phyloP scores from a whole-genome alignment of 2,329 filamentous ascomycete species.

The Waltergamsia citrina region DNA sequence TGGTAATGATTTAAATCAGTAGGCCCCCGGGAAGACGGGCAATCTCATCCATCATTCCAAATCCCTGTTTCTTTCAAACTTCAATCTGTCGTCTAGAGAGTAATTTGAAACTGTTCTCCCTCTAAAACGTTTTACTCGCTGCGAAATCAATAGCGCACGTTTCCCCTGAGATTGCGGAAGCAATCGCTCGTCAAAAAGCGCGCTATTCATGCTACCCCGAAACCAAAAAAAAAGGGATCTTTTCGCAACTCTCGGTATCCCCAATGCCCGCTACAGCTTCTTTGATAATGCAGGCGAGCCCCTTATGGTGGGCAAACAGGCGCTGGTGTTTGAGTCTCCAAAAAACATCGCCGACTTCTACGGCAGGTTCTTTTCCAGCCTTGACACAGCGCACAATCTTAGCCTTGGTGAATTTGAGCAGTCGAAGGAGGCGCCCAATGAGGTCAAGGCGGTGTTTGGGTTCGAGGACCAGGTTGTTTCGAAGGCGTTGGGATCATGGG shows the following conservation, averaged over 20 bases:
- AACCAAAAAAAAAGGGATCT: constrained; percentile 14
- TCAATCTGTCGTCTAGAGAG: too few species aligned
- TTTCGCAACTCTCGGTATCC: constrained; percentile 12
- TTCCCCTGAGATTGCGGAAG: constrained; percentile 11
- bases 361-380: constrained; percentile 8
- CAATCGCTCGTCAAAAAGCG: constrained; percentile 15
- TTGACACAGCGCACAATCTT: constrained; percentile 14
- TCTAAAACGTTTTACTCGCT: too few species aligned
- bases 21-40: too few species aligned
- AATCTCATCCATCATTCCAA: too few species aligned
- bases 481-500: constrained; percentile 8
- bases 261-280: constrained; percentile 11
- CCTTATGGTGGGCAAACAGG: background rate
- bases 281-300: constrained; percentile 6
- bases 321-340: constrained; percentile 6
- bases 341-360: constrained; percentile 10
- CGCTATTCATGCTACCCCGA: constrained; percentile 16
- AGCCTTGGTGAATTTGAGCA: constrained; percentile 14
- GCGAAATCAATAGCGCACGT: constrained; percentile 11
- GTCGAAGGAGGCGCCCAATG: constrained; percentile 8
- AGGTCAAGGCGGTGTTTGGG: constrained; percentile 13
- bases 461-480: constrained; percentile 11
- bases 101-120: too few species aligned
- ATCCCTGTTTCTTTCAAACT: too few species aligned
- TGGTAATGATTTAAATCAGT: too few species aligned